phyloP scores from a whole-genome alignment of 2,329 filamentous ascomycete species.

The Helotiales sp. region DNA sequence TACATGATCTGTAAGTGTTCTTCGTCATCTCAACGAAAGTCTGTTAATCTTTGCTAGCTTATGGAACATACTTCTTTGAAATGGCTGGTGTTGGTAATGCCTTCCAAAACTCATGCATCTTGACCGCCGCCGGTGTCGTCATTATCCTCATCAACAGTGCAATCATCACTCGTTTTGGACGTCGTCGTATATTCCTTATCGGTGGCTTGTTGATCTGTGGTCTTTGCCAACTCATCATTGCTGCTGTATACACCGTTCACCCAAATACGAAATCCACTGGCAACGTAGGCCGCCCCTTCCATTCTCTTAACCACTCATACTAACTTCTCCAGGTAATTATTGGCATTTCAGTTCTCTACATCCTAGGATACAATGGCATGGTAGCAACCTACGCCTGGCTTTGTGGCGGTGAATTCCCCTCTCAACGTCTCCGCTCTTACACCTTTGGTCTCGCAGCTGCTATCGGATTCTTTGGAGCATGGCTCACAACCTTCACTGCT shows the following conservation, averaged over 20 bases:
- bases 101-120: constrained; percentile 57
- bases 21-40: constrained; percentile 1
- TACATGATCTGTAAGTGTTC: constrained; percentile 50
- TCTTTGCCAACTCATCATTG: constrained; percentile 53
- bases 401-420: constrained; percentile 56
- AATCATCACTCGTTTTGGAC: constrained; percentile 53
- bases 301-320: not conserved
- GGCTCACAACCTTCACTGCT: constrained; percentile 52
- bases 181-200: constrained; percentile 53
- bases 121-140: constrained; percentile 53
- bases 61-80: constrained; percentile 59
- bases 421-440: constrained; percentile 55
- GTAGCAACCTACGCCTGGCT: constrained; percentile 55
- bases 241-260: constrained; percentile 49
- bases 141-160: constrained; percentile 54
- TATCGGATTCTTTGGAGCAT: constrained; percentile 54
- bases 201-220: constrained; percentile 52
- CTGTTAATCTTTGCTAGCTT: constrained; percentile 39
- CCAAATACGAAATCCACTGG: constrained; percentile 40
- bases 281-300: constrained; percentile 25
- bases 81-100: constrained; percentile 56
- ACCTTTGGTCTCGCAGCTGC: constrained; percentile 57
- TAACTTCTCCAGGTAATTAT: constrained; percentile 43
- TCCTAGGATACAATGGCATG: constrained; percentile 28
- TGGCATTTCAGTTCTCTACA: constrained; percentile 41